Percentiles rank a stretch among this genome's conserved stretches.
These are phyloP conservation scores for Heimioporus sp. DNA, from an alignment of 768 basidiomycete genomes.

Conservation along the genomic window DNA sequence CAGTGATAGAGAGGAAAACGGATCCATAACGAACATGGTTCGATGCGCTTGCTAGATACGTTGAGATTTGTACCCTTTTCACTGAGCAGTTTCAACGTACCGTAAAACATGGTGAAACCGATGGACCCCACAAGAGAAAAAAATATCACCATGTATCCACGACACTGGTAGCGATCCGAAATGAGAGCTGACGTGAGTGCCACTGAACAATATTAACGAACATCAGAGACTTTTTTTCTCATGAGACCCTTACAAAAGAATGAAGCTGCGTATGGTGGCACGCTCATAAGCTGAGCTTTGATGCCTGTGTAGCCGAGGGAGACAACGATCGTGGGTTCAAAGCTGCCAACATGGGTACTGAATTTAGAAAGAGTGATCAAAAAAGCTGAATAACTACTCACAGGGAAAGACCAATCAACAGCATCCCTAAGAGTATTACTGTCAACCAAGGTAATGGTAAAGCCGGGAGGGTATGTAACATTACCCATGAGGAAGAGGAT, in stretches of 20 bases:
- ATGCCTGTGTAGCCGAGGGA: conserved; percentile 54
- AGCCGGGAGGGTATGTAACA: conserved; percentile 7
- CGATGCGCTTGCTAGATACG: conserved; percentile 40
- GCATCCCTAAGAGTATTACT: conserved; percentile 11
- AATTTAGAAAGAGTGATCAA: conserved; percentile 22
- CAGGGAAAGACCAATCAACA: conserved; percentile 19
- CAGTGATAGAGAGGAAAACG: conserved; percentile 54
- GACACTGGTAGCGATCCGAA: conserved; percentile 54
- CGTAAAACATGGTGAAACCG: conserved; percentile 55
- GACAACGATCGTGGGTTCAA: conserved; percentile 70
- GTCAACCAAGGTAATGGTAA: conserved; percentile 1
- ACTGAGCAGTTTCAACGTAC: too few relatives aligned
- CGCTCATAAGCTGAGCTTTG: too few relatives aligned
- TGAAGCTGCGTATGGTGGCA: conserved; percentile 53
- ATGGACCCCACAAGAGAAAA: conserved; percentile 41
- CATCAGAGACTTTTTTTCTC: too few relatives aligned
- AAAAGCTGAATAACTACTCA: conserved; percentile 9
- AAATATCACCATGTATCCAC: conserved; percentile 47
- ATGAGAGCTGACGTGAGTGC: conserved; percentile 41
- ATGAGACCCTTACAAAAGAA: conserved; percentile 39
- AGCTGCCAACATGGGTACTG: conserved; percentile 45
- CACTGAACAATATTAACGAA: conserved; percentile 25
- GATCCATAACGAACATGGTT: conserved; percentile 48
- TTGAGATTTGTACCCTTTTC: too few relatives aligned
- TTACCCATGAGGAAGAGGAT: conserved; percentile 54